Percentiles rank a stretch among this genome's conserved stretches.
Evolutionary conservation across 305 asterid species (phyloP).

Genomic region (Fraxinus platypoda): DNA sequence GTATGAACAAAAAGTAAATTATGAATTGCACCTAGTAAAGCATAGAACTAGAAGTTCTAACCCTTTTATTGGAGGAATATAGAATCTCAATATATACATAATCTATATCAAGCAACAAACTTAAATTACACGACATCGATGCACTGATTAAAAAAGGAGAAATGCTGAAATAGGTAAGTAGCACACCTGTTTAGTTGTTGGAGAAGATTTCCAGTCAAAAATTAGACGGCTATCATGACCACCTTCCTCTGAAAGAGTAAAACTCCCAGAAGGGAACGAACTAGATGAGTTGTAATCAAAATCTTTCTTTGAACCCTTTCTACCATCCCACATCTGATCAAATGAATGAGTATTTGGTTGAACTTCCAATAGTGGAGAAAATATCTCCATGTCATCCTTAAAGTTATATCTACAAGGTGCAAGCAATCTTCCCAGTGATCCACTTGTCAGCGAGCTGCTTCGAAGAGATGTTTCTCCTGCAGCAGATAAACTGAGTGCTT

Average conservation of each 20-base stretch:
- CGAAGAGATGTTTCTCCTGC: conserved; percentile 71
- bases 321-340: conserved; percentile 70
- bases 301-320: conserved; percentile 63
- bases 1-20: background rate
- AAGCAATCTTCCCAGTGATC: conserved; percentile 66
- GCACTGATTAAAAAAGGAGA: background rate
- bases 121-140: background rate
- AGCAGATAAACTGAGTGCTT: conserved; percentile 42
- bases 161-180: conserved; percentile 18
- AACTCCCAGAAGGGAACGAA: conserved; percentile 60
- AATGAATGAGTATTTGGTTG: conserved; percentile 89
- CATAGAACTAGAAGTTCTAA: background rate
- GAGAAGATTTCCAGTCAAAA: conserved; percentile 71
- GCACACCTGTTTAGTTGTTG: conserved; percentile 67
- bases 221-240: conserved; percentile 54
- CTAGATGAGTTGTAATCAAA: conserved; percentile 54
- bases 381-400: conserved; percentile 98
- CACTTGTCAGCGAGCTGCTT: conserved; percentile 61
- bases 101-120: background rate
- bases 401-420: conserved; percentile 74
- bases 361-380: conserved; percentile 91
- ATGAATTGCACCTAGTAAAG: background rate
- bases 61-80: background rate
- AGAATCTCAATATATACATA: background rate
- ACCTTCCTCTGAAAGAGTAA: conserved; percentile 66